Base-by-base conservation (phyloP, 129 eudicot species). In the Saposhnikovia divaricata region DNA sequence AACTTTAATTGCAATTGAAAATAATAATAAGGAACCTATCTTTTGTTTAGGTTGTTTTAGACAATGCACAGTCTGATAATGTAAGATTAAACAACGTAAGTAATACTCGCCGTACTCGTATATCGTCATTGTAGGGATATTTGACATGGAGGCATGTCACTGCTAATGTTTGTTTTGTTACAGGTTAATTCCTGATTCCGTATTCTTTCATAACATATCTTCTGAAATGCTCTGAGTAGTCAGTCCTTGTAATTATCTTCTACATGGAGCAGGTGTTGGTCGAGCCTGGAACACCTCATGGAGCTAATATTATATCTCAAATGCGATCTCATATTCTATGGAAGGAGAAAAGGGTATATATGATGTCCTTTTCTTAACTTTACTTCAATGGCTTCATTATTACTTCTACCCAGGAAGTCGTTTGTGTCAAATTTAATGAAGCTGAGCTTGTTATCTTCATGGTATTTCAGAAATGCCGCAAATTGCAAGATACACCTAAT, bases 251-350 rank as follows among this genome's bases (percentile, higher is more conserved):
- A 19, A 51, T 27, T 12, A 69, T 53, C 72, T 53, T 21, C 47
- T 31, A 25, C 79, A 55, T 68, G 68, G 86, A 82, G 69, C 85
- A 95, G 99, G 92, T 95, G 83, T 82, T 95, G 77, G 87, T 95
- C 53, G 99, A 95, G 83, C 98, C 99, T 45, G 99, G 99, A 85
- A 92, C 99, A 65, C 99, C 99, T 53, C 88, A 92, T 78, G 98
- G 99, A 74, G 90, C 97, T 47, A 88, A 85, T 48, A 90, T 96
- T 72, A 92, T 96, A 85, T 90, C 99, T 72, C 98, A 92, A 77
- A 86, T 90, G 87, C 95, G 98, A 74, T 90, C 98, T 38, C 95
- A 96, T 84, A 90, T 92, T 81, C 83, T 96, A 72, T 96, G 99
- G 99, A 92, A 92, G 98, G 99, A 96, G 83, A 89, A 92, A 83